phyloP scores from a whole-genome alignment of 2,329 filamentous ascomycete species.

The Arachnopeziza araneosa region DNA sequence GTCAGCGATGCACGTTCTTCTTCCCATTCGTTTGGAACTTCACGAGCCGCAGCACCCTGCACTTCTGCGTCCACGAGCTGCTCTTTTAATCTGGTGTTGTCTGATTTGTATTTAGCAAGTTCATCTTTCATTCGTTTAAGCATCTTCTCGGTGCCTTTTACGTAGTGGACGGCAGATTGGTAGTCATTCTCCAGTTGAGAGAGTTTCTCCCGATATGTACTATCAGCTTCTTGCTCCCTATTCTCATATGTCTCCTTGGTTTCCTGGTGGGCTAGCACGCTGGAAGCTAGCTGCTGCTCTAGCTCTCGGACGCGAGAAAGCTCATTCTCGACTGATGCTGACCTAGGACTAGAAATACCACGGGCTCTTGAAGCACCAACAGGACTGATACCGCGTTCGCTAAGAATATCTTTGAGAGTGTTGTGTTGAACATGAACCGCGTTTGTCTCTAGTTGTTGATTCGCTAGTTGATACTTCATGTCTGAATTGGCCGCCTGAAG shows the following conservation, averaged over 20 bases:
- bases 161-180: slow-evolving; percentile 94
- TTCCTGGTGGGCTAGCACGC: slow-evolving; percentile 77
- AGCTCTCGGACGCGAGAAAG: slow-evolving; percentile 74
- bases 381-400: slow-evolving; percentile 80
- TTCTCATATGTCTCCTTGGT: slow-evolving; percentile 70
- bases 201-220: slow-evolving; percentile 86
- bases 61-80: slow-evolving; percentile 69
- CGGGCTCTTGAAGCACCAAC: slow-evolving; percentile 67
- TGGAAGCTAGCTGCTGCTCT: slow-evolving; percentile 78
- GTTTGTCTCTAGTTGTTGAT: slow-evolving; percentile 88
- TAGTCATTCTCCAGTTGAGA: slow-evolving; percentile 95
- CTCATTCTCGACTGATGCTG: slow-evolving; percentile 72
- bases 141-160: slow-evolving; percentile 99
- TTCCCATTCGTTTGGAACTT: slow-evolving; percentile 62
- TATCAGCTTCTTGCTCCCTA: slow-evolving; percentile 81
- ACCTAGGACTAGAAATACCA: slow-evolving; percentile 66
- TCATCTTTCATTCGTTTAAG: slow-evolving; percentile 98
- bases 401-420: slow-evolving; percentile 86
- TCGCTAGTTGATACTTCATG: slow-evolving; percentile 74
- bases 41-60: slow-evolving; percentile 38
- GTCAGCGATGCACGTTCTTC: slow-evolving; percentile 64
- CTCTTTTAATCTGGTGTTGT: slow-evolving; percentile 75
- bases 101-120: slow-evolving; percentile 82
- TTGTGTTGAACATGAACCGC: slow-evolving; percentile 88
- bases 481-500: slow-evolving; percentile 77